phyloP scores from a whole-genome alignment of 192 early-diverging fungal species.

The Entomortierella beljakovae region DNA sequence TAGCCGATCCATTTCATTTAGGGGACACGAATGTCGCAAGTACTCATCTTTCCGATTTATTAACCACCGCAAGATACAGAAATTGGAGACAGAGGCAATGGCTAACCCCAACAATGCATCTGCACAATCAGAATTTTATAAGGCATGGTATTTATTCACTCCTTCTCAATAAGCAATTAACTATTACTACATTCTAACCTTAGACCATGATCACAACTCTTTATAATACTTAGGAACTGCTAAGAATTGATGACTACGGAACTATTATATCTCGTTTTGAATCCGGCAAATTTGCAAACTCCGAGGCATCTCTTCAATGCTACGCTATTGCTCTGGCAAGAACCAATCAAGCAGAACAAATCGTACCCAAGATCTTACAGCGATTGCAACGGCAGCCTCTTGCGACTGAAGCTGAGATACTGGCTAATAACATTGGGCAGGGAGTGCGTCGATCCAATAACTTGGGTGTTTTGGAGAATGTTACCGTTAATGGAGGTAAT shows the following conservation, averaged over 20 bases:
- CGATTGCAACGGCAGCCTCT: slow-evolving; percentile 56
- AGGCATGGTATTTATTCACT: slow-evolving; percentile 28
- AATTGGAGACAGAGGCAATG: slow-evolving; percentile 68
- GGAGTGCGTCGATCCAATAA: slow-evolving; percentile 25
- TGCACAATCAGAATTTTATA: slow-evolving; percentile 66
- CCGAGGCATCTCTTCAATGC: slow-evolving; percentile 65
- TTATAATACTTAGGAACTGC: slow-evolving; percentile 56
- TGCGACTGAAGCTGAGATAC: slow-evolving; percentile 26
- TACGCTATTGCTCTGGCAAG: slow-evolving; percentile 65
- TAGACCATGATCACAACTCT: neutral
- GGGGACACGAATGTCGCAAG: slow-evolving; percentile 18
- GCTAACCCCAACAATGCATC: slow-evolving; percentile 58
- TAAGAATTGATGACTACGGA: slow-evolving; percentile 62
- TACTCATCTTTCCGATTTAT: slow-evolving; percentile 56
- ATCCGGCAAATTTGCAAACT: slow-evolving; percentile 60
- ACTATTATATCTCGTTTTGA: slow-evolving; percentile 67
- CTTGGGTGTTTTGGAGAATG: slow-evolving; percentile 8
- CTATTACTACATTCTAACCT: no score
- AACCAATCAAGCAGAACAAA: slow-evolving; percentile 63
- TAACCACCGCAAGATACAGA: slow-evolving; percentile 58
- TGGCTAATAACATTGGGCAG: slow-evolving; percentile 26
- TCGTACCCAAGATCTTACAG: slow-evolving; percentile 66
- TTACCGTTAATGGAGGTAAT: slow-evolving; percentile 38
- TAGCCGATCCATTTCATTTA: slow-evolving; percentile 1
- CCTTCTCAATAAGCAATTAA: no score